A percentile compares a stretch with the other conserved stretches of the same genome.
phyloP scores from a whole-genome alignment of 768 basidiomycete species.

The Macrolepiota dolichaula region DNA sequence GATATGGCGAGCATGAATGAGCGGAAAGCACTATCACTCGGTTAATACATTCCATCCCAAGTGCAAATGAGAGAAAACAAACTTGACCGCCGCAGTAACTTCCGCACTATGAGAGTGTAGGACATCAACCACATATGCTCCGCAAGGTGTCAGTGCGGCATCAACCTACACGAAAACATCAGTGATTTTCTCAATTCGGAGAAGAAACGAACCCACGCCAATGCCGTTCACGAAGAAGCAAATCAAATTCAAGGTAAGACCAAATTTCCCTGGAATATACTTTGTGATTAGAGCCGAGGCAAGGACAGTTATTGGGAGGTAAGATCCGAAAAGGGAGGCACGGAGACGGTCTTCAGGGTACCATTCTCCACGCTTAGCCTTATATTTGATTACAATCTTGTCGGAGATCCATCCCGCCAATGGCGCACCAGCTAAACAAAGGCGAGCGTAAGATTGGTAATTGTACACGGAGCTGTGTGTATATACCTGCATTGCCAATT shows the following conservation, averaged over 20 bases:
- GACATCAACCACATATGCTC: conserved; percentile 60
- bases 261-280: conserved; percentile 45
- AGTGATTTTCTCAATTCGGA: conserved; percentile 30
- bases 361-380: conserved; percentile 50
- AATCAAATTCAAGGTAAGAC: conserved; percentile 47
- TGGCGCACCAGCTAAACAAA: conserved; percentile 51
- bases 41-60: too few species aligned
- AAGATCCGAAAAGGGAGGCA: conserved; percentile 43
- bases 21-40: conserved; percentile 6
- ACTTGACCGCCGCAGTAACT: conserved; percentile 54
- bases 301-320: conserved; percentile 52
- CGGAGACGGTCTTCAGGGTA: conserved; percentile 69
- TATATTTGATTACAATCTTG: conserved; percentile 42
- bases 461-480: background rate
- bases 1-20: background rate
- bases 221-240: conserved; percentile 64
- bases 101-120: conserved; percentile 62
- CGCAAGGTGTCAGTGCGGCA: conserved; percentile 48
- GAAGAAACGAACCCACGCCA: conserved; percentile 41
- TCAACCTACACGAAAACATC: conserved; percentile 51
- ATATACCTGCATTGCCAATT: conserved; percentile 51
- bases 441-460: conserved; percentile 37
- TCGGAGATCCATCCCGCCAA: conserved; percentile 62
- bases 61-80: conserved; percentile 13
- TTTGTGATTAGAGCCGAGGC: conserved; percentile 46